These are phyloP conservation scores for Penicillium verrucosum DNA, from an alignment of 2,329 filamentous ascomycete species.

Conservation along the genomic window DNA sequence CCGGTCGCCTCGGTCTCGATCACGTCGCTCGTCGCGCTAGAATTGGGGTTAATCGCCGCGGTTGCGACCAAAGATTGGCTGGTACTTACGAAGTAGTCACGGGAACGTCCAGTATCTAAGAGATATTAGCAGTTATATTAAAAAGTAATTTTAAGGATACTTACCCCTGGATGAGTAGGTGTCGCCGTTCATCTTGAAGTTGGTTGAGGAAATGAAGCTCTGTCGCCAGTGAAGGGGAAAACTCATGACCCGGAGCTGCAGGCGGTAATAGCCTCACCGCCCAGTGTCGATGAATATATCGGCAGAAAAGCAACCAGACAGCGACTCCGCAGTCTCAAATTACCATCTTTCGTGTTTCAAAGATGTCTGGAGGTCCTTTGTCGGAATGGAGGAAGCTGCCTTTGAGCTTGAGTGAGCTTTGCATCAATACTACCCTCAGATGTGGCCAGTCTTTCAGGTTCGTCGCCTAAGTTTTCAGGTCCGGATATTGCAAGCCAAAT, in stretches of 20 bases:
- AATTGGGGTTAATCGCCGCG: slow-evolving; percentile 20
- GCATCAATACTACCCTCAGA: slow-evolving; percentile 87
- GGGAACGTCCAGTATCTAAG: slow-evolving; percentile 51
- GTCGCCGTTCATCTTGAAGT: slow-evolving; percentile 74
- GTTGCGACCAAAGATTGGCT: slow-evolving; percentile 3
- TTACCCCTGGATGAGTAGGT: slow-evolving; percentile 75
- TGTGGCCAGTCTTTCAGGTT: slow-evolving; percentile 90
- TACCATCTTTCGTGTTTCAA: not conserved
- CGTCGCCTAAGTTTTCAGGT: slow-evolving; percentile 4
- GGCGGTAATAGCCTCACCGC: slow-evolving; percentile 27
- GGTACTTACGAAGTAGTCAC: slow-evolving; percentile 53
- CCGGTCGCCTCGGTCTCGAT: slow-evolving; percentile 40
- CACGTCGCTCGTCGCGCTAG: slow-evolving; percentile 49
- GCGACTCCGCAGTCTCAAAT: not conserved
- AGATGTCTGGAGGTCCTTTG: slow-evolving; percentile 41
- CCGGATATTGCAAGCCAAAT: not conserved
- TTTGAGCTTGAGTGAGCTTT: slow-evolving; percentile 77
- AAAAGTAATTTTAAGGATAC: slow-evolving; percentile 16
- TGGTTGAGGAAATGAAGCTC: slow-evolving; percentile 18
- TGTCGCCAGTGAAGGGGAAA: slow-evolving; percentile 29
- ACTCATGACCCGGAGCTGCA: slow-evolving; percentile 28
- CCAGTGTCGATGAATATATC: no score
- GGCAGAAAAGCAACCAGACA: slow-evolving; percentile 4
- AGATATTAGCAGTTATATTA: slow-evolving; percentile 23
- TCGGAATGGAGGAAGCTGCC: slow-evolving; percentile 86